These are phyloP conservation scores for Sordaria brevicollis DNA, from an alignment of 495 filamentous ascomycete species.

Conservation along the genomic window DNA sequence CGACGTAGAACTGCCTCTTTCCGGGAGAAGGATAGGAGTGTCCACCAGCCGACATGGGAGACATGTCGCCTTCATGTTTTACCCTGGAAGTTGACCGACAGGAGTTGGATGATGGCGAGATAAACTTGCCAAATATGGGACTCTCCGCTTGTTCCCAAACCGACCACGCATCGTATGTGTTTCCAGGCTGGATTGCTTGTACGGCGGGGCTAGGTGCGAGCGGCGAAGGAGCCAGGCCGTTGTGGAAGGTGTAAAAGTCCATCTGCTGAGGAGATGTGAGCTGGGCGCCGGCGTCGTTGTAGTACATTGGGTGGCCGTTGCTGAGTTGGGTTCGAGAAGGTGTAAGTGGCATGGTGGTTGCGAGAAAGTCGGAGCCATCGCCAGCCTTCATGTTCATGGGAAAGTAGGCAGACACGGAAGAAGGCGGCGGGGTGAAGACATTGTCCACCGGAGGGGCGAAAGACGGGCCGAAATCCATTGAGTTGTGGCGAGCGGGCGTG, in stretches of 20 bases:
- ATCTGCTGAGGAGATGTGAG: conserved; percentile 9
- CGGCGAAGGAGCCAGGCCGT: conserved; percentile 4
- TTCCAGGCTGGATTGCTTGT: neutral
- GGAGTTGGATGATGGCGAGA: neutral
- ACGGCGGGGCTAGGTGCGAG: conserved; percentile 1
- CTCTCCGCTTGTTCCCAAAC: conserved; percentile 14
- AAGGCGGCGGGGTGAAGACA: conserved; percentile 26
- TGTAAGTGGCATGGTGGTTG: conserved; percentile 10
- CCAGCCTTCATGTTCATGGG: conserved; percentile 14
- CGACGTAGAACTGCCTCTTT: conserved; percentile 12
- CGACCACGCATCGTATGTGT: conserved; percentile 2
- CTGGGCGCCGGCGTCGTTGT: conserved; percentile 1
- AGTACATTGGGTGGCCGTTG: neutral
- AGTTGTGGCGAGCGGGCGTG: conserved; percentile 8
- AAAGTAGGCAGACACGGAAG: conserved; percentile 25
- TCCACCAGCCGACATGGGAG: neutral
- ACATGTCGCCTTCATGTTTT: neutral
- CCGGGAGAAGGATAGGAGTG: neutral
- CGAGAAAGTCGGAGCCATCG: conserved; percentile 8
- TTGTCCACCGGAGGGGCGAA: conserved; percentile 9
- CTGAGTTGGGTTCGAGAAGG: conserved; percentile 9
- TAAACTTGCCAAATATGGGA: conserved; percentile 12
- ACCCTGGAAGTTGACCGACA: neutral
- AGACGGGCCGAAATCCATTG: conserved; percentile 15
- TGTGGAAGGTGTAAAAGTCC: conserved; percentile 4